phyloP scores from a whole-genome alignment of 2,329 filamentous ascomycete genomes.

The Sclerotiophoma versabilis region DNA sequence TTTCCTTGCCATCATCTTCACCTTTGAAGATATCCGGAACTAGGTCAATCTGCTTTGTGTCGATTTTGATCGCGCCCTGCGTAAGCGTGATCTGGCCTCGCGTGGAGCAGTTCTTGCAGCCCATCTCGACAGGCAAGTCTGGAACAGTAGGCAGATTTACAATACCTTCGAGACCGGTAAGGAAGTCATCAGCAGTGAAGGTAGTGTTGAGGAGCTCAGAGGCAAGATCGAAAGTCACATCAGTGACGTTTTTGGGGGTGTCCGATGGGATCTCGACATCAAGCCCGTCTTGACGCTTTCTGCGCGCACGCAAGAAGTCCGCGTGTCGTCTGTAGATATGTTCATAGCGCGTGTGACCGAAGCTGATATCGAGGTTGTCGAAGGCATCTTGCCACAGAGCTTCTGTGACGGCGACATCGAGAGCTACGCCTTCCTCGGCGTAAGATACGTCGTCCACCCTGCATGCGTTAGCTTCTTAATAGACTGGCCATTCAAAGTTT shows the following conservation, averaged over 20 bases:
- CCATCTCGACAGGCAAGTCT: constrained; percentile 38
- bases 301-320: constrained; percentile 25
- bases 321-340: constrained; percentile 40
- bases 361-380: constrained; percentile 37
- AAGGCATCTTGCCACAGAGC: constrained; percentile 41
- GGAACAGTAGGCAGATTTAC: constrained; percentile 19
- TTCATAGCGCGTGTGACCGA: constrained; percentile 41
- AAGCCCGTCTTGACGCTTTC: constrained; percentile 25
- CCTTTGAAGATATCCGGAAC: constrained; percentile 35
- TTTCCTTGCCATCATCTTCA: constrained; percentile 31
- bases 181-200: constrained; percentile 29
- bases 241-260: constrained; percentile 26
- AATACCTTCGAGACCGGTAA: constrained; percentile 19
- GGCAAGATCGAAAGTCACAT: constrained; percentile 32
- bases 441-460: constrained; percentile 30
- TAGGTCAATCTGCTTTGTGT: constrained; percentile 32
- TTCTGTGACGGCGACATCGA: constrained; percentile 36
- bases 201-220: constrained; percentile 35
- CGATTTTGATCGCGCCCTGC: constrained; percentile 40
- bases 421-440: constrained; percentile 31
- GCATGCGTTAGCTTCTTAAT: not conserved
- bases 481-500: constrained; percentile 1
- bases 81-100: constrained; percentile 41
- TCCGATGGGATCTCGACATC: constrained; percentile 29
- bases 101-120: constrained; percentile 48